Conservation (phyloP, 192 early-diverging fungal species). For the Coemansia sp. region DNA sequence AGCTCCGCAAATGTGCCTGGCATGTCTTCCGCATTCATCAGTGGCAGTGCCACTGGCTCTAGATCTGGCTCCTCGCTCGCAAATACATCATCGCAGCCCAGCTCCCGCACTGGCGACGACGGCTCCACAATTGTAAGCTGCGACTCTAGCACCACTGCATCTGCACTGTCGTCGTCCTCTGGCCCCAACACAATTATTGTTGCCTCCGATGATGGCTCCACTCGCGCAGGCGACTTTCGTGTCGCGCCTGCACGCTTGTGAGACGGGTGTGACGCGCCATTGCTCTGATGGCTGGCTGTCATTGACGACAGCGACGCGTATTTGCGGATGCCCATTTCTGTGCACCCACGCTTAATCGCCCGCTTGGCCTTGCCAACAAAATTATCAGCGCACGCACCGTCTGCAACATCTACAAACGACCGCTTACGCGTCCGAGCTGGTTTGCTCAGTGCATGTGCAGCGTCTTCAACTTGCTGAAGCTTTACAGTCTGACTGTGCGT, state of each 20-base stretch:
- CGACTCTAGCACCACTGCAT: constrained; percentile 36
- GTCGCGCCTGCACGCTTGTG: constrained; percentile 9
- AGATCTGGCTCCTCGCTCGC: constrained; percentile 11
- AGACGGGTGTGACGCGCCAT: constrained; percentile 6
- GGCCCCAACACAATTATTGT: constrained; percentile 42
- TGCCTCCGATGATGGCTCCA: constrained; percentile 42
- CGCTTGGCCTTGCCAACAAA: constrained; percentile 39
- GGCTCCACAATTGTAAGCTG: constrained; percentile 44
- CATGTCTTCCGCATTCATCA: background rate
- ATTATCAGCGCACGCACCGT: constrained; percentile 9
- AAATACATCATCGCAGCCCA: constrained; percentile 12
- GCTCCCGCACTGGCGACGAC: constrained; percentile 21
- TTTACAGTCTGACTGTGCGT: background rate
- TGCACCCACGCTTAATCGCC: constrained; percentile 45
- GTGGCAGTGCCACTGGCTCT: background rate
- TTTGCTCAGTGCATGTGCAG: no score
- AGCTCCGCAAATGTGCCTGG: constrained; percentile 23
- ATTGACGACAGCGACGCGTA: constrained; percentile 36
- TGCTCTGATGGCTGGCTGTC: constrained; percentile 18
- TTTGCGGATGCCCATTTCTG: constrained; percentile 47
- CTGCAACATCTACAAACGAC: constrained; percentile 14
- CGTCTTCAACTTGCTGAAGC: background rate
- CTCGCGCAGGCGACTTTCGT: constrained; percentile 6
- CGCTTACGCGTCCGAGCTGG: constrained; percentile 25
- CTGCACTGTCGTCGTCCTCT: constrained; percentile 14